Evolutionary conservation across 1,284 basidiomycete species (phyloP).

Genomic region (Mixia osmundae): DNA sequence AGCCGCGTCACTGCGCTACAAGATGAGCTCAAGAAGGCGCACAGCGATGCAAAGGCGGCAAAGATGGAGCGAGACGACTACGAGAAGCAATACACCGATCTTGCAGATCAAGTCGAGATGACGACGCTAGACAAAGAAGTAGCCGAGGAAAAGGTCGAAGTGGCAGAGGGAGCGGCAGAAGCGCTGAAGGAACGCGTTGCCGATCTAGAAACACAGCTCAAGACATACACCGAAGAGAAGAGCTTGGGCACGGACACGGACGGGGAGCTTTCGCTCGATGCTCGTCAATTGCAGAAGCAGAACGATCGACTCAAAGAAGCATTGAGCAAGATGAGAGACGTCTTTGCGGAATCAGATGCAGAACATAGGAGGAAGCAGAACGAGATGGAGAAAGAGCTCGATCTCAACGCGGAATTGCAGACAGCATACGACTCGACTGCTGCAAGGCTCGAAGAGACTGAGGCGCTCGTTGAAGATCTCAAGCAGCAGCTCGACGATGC

Average conservation of each 20-base stretch:
- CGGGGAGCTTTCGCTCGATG: slow-evolving; percentile 24
- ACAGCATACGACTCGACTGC: slow-evolving; percentile 48
- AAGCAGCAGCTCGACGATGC: slow-evolving; percentile 89
- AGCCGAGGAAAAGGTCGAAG: slow-evolving; percentile 77
- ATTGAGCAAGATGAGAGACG: slow-evolving; percentile 64
- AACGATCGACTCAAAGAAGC: slow-evolving; percentile 90
- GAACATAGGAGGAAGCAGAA: slow-evolving; percentile 57
- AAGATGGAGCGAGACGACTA: slow-evolving; percentile 36
- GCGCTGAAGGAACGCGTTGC: slow-evolving; percentile 51
- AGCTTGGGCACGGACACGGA: slow-evolving; percentile 18
- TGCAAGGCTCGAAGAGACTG: slow-evolving; percentile 58
- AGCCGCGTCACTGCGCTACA: slow-evolving; percentile 13
- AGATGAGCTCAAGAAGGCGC: slow-evolving; percentile 55
- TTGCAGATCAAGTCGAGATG: slow-evolving; percentile 72
- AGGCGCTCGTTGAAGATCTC: slow-evolving; percentile 75
- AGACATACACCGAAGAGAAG: slow-evolving; percentile 40
- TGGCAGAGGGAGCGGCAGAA: slow-evolving; percentile 49
- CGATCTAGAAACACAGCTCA: slow-evolving; percentile 62
- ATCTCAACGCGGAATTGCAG: slow-evolving; percentile 21
- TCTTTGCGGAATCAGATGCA: slow-evolving; percentile 63
- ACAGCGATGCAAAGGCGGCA: slow-evolving; percentile 35
- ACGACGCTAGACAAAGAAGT: slow-evolving; percentile 87
- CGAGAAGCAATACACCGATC: slow-evolving; percentile 40
- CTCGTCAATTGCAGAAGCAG: slow-evolving; percentile 69
- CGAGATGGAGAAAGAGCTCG: slow-evolving; percentile 73